phyloP scores from a whole-genome alignment of 2,329 filamentous ascomycete species.

The Penicillium brasilianum region DNA sequence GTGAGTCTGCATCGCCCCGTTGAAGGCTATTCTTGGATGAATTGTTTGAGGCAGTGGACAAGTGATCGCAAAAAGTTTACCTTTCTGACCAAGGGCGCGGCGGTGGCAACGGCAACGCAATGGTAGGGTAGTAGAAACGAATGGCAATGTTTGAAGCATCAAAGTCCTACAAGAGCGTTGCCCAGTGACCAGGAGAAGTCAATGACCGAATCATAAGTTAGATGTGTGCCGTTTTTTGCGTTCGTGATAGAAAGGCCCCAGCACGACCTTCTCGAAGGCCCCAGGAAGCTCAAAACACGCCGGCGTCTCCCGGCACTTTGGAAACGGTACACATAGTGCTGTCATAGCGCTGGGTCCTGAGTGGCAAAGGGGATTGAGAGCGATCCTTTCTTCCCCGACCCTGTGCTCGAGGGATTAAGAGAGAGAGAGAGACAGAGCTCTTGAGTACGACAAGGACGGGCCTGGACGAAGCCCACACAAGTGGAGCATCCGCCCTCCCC shows the following conservation, averaged over 20 bases:
- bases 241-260: background rate
- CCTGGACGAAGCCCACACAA: constrained; percentile 28
- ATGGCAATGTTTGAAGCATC: background rate
- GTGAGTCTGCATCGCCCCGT: background rate
- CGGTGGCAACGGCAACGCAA: background rate
- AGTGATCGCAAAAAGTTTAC: background rate
- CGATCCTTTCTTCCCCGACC: constrained; percentile 17
- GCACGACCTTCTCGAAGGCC: constrained; percentile 31
- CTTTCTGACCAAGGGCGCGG: background rate
- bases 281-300: constrained; percentile 25
- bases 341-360: constrained; percentile 8
- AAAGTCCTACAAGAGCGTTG: background rate
- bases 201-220: background rate
- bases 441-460: constrained; percentile 27
- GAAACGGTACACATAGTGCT: constrained; percentile 27
- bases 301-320: constrained; percentile 25
- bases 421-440: constrained; percentile 9
- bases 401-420: background rate
- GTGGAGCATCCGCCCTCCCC: constrained; percentile 33
- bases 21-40: constrained; percentile 1
- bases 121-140: background rate
- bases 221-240: constrained; percentile 3
- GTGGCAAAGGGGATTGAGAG: constrained; percentile 17
- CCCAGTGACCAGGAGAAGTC: background rate
- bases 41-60: background rate